Conservation (phyloP, 2,329 filamentous ascomycete species). For the Aspergillus caelatus region DNA sequence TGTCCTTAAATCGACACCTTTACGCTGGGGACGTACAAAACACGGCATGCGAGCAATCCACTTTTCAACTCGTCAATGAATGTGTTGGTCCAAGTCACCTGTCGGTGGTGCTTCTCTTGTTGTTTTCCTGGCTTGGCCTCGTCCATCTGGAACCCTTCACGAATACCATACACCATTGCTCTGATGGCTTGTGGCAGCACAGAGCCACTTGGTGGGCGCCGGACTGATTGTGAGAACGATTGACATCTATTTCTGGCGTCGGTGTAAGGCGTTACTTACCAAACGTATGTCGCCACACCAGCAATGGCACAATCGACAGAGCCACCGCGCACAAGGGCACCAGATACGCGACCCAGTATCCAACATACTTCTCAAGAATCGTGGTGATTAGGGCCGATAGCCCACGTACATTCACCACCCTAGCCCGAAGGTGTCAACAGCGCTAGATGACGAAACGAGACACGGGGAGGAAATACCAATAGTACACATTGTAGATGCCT, state of each 20-base stretch:
- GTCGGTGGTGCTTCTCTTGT: not conserved
- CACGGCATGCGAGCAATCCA: not conserved
- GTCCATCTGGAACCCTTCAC: not conserved
- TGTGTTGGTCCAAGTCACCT: not conserved
- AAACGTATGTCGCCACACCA: not conserved
- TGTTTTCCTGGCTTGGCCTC: not conserved
- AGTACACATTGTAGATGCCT: conserved; percentile 2
- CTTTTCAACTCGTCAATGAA: conserved; percentile 1
- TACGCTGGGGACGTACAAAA: not conserved
- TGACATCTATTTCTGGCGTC: not conserved
- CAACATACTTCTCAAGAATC: not conserved
- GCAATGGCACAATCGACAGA: not conserved
- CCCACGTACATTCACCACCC: not conserved
- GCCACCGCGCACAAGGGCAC: not conserved
- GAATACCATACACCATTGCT: not conserved
- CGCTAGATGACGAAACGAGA: not conserved
- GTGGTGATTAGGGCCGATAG: not conserved
- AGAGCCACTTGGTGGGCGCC: not conserved
- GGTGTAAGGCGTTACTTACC: not conserved
- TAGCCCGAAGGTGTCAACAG: not conserved
- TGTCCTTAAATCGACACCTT: not conserved
- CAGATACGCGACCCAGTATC: conserved; percentile 1
- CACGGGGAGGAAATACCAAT: not conserved
- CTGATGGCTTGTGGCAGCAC: not conserved
- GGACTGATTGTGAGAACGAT: not conserved